A percentile compares a stretch with the other conserved stretches of the same genome.
phyloP scores from a whole-genome alignment of 768 basidiomycete genomes.

The Boletus patriciae region DNA sequence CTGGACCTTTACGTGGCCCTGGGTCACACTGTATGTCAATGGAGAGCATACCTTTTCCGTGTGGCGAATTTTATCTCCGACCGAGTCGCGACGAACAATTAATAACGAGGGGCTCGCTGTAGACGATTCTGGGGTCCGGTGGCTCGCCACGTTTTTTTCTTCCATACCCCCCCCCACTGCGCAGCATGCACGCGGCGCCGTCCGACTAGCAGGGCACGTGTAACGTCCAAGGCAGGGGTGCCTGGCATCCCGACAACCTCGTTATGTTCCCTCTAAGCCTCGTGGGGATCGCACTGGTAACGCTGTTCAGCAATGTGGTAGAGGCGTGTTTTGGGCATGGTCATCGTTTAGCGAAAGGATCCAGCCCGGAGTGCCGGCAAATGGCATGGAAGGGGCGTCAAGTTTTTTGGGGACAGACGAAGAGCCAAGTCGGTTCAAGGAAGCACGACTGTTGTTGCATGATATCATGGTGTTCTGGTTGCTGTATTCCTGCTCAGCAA shows the following conservation, averaged over 20 bases:
- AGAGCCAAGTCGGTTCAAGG: background rate
- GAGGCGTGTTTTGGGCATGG: conserved; percentile 19
- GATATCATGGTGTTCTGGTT: conserved; percentile 3
- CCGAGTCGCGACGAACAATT: background rate
- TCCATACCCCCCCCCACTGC: background rate
- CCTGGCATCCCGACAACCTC: conserved; percentile 7
- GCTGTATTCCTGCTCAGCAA: conserved; percentile 8
- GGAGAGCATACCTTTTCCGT: conserved; percentile 16
- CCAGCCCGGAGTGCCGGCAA: conserved; percentile 8
- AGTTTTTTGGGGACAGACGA: background rate
- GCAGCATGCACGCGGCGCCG: conserved; percentile 1
- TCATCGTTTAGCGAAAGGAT: conserved; percentile 16
- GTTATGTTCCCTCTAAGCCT: conserved; percentile 20
- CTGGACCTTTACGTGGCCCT: background rate
- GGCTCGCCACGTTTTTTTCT: conserved; percentile 12
- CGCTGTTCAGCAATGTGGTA: conserved; percentile 10
- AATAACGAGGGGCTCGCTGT: background rate
- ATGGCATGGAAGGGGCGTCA: conserved; percentile 3
- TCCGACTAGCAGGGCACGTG: conserved; percentile 8
- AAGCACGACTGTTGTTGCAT: background rate
- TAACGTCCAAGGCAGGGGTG: conserved; percentile 1
- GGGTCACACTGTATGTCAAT: background rate
- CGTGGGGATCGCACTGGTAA: conserved; percentile 10
- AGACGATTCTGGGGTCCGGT: background rate
- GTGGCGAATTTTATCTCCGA: conserved; percentile 19